phyloP scores from a whole-genome alignment of 306 rosid species.

The Vicia sativa region DNA sequence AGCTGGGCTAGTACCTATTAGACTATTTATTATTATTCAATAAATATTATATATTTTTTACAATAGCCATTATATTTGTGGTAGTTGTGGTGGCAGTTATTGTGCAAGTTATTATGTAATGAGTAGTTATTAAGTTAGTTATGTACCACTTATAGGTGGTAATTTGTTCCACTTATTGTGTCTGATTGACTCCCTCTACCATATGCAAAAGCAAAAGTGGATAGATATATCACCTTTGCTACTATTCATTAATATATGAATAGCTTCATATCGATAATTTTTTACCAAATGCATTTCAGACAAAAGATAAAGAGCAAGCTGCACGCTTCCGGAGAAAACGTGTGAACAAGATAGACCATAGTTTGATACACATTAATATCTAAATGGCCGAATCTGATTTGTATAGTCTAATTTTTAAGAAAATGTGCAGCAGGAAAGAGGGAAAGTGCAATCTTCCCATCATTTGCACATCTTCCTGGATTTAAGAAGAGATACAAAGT shows the following conservation, averaged over 20 bases:
- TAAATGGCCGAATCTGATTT: slow-evolving; percentile 1
- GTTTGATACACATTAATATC: not conserved
- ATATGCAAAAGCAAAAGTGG: not conserved
- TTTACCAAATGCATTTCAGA: not conserved
- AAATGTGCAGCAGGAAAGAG: not conserved
- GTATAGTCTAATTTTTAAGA: slow-evolving; percentile 3
- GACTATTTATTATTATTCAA: too few species aligned
- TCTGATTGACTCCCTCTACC: not conserved
- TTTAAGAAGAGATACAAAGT: not conserved
- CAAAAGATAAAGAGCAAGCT: slow-evolving; percentile 15
- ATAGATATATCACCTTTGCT: not conserved
- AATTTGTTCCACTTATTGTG: not conserved
- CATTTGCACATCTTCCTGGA: not conserved
- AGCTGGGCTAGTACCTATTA: not conserved
- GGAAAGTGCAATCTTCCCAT: not conserved
- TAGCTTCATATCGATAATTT: not conserved
- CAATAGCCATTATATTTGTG: too few species aligned
- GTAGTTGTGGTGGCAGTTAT: too few species aligned
- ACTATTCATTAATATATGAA: not conserved
- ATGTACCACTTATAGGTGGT: too few species aligned
- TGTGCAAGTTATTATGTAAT: too few species aligned
- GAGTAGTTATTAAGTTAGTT: too few species aligned
- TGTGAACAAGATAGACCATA: not conserved
- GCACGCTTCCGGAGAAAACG: not conserved
- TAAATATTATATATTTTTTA: too few species aligned